Conservation (phyloP, 2,329 filamentous ascomycete genomes). For the Colletotrichum tanaceti region DNA sequence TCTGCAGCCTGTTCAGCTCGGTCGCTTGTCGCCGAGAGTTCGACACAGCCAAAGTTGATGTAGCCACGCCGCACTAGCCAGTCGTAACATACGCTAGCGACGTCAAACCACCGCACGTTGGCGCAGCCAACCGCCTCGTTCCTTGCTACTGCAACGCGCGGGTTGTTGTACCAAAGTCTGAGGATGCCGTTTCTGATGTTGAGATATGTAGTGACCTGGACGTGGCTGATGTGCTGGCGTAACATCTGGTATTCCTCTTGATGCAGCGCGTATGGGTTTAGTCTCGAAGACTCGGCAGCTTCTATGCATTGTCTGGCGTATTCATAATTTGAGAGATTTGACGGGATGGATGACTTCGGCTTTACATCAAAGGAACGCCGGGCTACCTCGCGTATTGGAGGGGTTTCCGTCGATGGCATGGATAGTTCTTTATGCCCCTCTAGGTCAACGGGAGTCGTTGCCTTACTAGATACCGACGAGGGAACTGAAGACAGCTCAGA, state of each 20-base stretch:
- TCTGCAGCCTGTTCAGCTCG: constrained; percentile 54
- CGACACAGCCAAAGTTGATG: constrained; percentile 95
- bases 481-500: constrained; percentile 67
- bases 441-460: constrained; percentile 68
- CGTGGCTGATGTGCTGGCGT: constrained; percentile 82
- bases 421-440: constrained; percentile 44
- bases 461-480: constrained; percentile 71
- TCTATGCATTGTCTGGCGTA: constrained; percentile 93
- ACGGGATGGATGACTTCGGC: constrained; percentile 86
- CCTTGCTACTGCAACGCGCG: constrained; percentile 81
- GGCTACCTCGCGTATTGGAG: constrained; percentile 43
- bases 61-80: constrained; percentile 93
- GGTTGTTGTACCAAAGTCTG: constrained; percentile 88
- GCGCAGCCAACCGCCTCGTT: constrained; percentile 93
- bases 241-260: constrained; percentile 84
- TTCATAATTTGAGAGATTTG: constrained; percentile 75
- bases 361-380: constrained; percentile 67
- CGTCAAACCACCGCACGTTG: constrained; percentile 87
- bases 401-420: constrained; percentile 41
- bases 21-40: constrained; percentile 63
- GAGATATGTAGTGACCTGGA: constrained; percentile 93
- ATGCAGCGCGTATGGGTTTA: constrained; percentile 91
- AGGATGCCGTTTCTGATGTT: constrained; percentile 97
- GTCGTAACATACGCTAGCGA: constrained; percentile 88
- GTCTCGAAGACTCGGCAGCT: constrained; percentile 87